Conservation (phyloP, 306 rosid genomes). For the Styphnolobium japonicum region DNA sequence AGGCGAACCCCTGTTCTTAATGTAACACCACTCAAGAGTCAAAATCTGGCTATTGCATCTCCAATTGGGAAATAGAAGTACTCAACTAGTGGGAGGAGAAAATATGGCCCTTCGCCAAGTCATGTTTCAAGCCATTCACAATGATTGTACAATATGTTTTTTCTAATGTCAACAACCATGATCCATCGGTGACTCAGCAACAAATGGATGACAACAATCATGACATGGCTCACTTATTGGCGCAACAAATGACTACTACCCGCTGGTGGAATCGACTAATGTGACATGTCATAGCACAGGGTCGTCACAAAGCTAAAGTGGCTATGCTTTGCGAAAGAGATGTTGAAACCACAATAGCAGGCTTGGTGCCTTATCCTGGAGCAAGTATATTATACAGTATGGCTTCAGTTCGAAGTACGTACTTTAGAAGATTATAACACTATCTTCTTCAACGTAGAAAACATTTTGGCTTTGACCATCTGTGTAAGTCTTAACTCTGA, state of each 20-base stretch:
- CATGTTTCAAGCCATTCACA: neutral
- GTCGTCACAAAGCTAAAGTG: neutral
- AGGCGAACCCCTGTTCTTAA: neutral
- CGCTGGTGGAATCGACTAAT: neutral
- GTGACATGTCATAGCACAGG: neutral
- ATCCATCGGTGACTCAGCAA: neutral
- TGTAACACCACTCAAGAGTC: neutral
- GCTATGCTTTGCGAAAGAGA: neutral
- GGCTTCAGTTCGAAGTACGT: no score
- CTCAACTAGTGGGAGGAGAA: neutral
- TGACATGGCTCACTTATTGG: neutral
- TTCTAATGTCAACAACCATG: neutral
- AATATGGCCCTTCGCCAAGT: neutral
- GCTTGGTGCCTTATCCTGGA: neutral
- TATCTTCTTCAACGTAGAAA: no score
- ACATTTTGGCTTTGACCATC: no score
- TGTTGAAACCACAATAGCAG: neutral
- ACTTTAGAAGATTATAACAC: no score
- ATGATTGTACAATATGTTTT: neutral
- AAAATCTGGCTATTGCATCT: neutral
- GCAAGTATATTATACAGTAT: neutral
- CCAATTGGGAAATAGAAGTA: neutral
- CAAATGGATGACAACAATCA: neutral
- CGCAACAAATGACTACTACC: neutral
- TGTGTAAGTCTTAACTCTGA: no score